Conservation (phyloP, 2,329 filamentous ascomycete species). For the Pseudocercospora crystallina region DNA sequence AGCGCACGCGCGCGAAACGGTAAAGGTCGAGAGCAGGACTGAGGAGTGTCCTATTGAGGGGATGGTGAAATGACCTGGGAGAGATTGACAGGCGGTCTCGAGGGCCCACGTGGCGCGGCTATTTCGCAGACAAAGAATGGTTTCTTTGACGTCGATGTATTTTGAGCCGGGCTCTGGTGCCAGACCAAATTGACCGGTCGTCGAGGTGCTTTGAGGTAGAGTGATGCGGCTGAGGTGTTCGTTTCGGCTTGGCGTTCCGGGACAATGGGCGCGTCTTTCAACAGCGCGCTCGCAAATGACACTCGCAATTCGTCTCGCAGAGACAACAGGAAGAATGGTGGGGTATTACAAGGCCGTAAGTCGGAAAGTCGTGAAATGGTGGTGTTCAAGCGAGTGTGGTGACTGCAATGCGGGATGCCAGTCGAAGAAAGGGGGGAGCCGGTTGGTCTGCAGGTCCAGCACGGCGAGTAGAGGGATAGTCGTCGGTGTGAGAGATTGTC, state of each 20-base stretch:
- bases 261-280: constrained; percentile 21
- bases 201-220: constrained; percentile 16
- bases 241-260: constrained; percentile 15
- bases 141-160: constrained; percentile 20
- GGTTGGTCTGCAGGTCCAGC: neutral
- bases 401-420: constrained; percentile 6
- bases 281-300: constrained; percentile 9
- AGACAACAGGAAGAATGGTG: constrained; percentile 11
- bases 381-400: constrained; percentile 21
- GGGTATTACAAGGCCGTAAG: constrained; percentile 26
- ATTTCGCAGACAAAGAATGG: constrained; percentile 19
- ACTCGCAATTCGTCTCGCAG: neutral
- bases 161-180: constrained; percentile 14
- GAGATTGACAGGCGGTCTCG: neutral
- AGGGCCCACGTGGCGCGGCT: constrained; percentile 18
- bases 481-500: too few relatives aligned
- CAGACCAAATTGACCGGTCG: constrained; percentile 18
- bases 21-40: constrained; percentile 1
- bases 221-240: constrained; percentile 13
- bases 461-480: neutral
- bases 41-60: constrained; percentile 3
- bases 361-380: constrained; percentile 19
- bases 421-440: constrained; percentile 10
- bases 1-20: constrained; percentile 8
- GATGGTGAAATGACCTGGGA: neutral